These are phyloP conservation scores for Hanseniaspora guilliermondii DNA, from an alignment of 805 yeast species.

Conservation along the genomic window DNA sequence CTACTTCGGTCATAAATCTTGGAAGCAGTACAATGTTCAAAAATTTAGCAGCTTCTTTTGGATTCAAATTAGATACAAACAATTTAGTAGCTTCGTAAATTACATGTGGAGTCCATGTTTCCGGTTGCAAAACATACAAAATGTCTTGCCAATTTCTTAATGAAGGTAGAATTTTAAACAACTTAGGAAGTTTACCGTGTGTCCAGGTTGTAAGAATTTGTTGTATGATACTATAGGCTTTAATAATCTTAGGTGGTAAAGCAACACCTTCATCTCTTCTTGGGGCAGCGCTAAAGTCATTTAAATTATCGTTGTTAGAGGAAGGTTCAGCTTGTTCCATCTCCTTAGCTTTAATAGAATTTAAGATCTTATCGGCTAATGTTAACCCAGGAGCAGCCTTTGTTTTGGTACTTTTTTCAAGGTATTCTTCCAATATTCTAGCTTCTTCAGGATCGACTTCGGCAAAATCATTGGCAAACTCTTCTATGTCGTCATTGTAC, in stretches of 20 bases:
- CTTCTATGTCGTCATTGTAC: slow-evolving; percentile 39
- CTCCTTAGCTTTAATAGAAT: slow-evolving; percentile 70
- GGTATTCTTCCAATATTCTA: slow-evolving; percentile 67
- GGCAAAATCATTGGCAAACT: slow-evolving; percentile 42
- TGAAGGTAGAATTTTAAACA: slow-evolving; percentile 88
- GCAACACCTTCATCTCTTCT: slow-evolving; percentile 57
- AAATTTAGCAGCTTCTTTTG: slow-evolving; percentile 80
- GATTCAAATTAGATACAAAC: slow-evolving; percentile 78
- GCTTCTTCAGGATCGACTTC: slow-evolving; percentile 71
- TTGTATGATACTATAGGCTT: slow-evolving; percentile 87
- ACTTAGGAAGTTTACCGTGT: slow-evolving; percentile 92
- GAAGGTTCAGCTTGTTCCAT: slow-evolving; percentile 19
- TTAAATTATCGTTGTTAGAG: slow-evolving; percentile 21
- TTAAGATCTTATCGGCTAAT: slow-evolving; percentile 88
- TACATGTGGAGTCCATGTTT: slow-evolving; percentile 88
- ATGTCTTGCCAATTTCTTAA: slow-evolving; percentile 93
- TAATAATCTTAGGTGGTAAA: slow-evolving; percentile 91
- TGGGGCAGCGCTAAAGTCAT: slow-evolving; percentile 22
- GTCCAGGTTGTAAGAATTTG: slow-evolving; percentile 75
- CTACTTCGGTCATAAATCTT: slow-evolving; percentile 58
- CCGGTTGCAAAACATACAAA: slow-evolving; percentile 83
- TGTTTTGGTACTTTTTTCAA: slow-evolving; percentile 34
- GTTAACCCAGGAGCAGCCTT: slow-evolving; percentile 38
- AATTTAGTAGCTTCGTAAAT: slow-evolving; percentile 88
- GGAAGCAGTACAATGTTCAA: slow-evolving; percentile 56